These are phyloP conservation scores for Cercis canadensis DNA, from an alignment of 306 rosid genomes.

Conservation along the genomic window DNA sequence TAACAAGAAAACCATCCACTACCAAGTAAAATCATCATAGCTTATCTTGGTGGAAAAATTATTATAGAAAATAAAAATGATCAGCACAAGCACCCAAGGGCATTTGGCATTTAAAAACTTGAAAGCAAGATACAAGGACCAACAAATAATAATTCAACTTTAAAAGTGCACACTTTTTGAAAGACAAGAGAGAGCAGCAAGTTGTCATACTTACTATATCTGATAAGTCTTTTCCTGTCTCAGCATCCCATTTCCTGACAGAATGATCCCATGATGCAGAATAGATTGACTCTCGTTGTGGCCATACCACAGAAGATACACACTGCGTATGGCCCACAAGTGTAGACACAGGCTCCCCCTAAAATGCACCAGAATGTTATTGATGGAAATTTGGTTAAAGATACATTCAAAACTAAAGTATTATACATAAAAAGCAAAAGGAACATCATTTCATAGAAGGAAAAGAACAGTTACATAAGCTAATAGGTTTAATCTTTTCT, in stretches of 20 bases:
- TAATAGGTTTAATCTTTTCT: constrained; percentile 8
- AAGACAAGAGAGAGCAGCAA: not conserved
- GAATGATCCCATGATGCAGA: constrained; percentile 98
- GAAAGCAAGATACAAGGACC: too few species aligned
- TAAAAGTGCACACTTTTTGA: constrained; percentile 14
- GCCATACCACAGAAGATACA: constrained; percentile 87
- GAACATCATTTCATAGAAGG: not conserved
- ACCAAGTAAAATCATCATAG: too few species aligned
- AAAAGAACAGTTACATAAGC: constrained; percentile 11
- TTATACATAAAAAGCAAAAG: constrained; percentile 13
- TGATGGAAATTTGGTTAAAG: constrained; percentile 2
- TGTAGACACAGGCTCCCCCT: constrained; percentile 81
- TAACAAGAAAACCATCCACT: constrained; percentile 57
- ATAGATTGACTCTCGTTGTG: constrained; percentile 67
- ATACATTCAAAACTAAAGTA: constrained; percentile 9
- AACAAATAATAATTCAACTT: constrained; percentile 51
- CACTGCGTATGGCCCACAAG: constrained; percentile 91
- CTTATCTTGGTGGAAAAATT: too few species aligned
- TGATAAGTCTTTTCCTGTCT: constrained; percentile 67
- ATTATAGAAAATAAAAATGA: too few species aligned
- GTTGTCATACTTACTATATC: constrained; percentile 62
- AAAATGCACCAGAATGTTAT: constrained; percentile 29
- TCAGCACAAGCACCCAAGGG: too few species aligned
- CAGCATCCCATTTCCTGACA: constrained; percentile 82
- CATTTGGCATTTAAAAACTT: too few species aligned